Evolutionary conservation across 345 rosid species (phyloP).

Genomic region (Lepidium africanum): DNA sequence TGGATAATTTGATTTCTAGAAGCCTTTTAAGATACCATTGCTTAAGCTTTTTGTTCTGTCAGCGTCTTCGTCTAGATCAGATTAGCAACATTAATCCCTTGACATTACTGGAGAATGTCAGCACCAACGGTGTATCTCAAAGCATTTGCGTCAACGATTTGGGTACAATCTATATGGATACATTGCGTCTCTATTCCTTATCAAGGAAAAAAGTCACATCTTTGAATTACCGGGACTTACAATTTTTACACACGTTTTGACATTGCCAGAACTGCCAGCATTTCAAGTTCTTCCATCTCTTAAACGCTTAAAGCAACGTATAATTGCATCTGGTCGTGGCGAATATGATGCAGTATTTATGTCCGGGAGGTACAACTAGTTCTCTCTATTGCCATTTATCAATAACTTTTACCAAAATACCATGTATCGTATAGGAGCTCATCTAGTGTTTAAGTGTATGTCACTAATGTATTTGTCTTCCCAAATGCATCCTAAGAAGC

Average conservation of each 20-base stretch:
- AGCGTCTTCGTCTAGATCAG: constrained; percentile 63
- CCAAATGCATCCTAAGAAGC: background rate
- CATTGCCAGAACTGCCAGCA: constrained; percentile 77
- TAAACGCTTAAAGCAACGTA: constrained; percentile 68
- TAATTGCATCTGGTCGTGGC: constrained; percentile 74
- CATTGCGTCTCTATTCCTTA: background rate
- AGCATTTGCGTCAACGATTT: constrained; percentile 85
- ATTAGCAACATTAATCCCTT: constrained; percentile 67
- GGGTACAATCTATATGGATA: constrained; percentile 41
- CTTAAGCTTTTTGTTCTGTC: constrained; percentile 23
- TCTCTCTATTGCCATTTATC: background rate
- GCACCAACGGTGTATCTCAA: constrained; percentile 68
- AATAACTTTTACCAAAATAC: background rate
- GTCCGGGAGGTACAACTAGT: constrained; percentile 78
- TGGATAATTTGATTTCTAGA: background rate
- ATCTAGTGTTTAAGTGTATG: background rate
- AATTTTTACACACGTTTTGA: background rate
- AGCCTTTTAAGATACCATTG: constrained; percentile 1
- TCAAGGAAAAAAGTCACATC: background rate
- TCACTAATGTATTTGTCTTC: background rate
- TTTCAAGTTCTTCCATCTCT: constrained; percentile 90
- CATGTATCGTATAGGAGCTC: background rate
- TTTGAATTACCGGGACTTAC: background rate
- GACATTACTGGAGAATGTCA: constrained; percentile 62
- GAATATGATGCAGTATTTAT: constrained; percentile 86